phyloP scores from a whole-genome alignment of 2,329 filamentous ascomycete species.

The Colletotrichum sp. region DNA sequence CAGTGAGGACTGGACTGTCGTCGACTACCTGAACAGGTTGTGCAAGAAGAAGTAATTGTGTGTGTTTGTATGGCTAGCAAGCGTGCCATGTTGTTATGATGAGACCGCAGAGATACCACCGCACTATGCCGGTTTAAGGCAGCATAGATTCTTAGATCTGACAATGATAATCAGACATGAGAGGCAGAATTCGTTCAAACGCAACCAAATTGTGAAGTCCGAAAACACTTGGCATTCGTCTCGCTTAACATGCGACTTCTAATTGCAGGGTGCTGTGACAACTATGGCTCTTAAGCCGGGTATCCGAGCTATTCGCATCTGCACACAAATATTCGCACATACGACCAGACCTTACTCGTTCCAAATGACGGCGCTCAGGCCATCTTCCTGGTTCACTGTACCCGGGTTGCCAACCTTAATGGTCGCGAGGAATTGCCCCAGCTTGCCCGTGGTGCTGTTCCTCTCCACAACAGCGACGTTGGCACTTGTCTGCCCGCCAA shows the following conservation, averaged over 20 bases:
- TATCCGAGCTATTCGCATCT: neutral
- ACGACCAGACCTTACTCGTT: conserved; percentile 39
- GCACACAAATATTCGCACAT: neutral
- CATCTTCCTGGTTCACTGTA: conserved; percentile 47
- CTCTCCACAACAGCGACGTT: conserved; percentile 63
- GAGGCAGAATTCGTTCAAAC: neutral
- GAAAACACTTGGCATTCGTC: neutral
- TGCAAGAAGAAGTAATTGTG: conserved; percentile 12
- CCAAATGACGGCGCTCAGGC: conserved; percentile 54
- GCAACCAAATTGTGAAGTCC: neutral
- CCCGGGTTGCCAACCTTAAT: conserved; percentile 45
- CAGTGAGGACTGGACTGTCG: conserved; percentile 16
- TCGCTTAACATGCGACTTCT: neutral
- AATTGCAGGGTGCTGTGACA: neutral
- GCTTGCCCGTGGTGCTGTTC: conserved; percentile 57
- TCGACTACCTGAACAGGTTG: conserved; percentile 18
- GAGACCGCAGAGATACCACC: neutral
- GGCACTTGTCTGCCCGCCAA: conserved; percentile 66
- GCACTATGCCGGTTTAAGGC: neutral
- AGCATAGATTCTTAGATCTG: neutral
- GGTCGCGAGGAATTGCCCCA: conserved; percentile 52
- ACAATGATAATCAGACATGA: neutral
- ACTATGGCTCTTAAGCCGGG: neutral
- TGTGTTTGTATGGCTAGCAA: neutral
- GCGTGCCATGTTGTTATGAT: neutral